phyloP scores from a whole-genome alignment of 1,284 basidiomycete species.

The Leccinum glutinopallens region DNA sequence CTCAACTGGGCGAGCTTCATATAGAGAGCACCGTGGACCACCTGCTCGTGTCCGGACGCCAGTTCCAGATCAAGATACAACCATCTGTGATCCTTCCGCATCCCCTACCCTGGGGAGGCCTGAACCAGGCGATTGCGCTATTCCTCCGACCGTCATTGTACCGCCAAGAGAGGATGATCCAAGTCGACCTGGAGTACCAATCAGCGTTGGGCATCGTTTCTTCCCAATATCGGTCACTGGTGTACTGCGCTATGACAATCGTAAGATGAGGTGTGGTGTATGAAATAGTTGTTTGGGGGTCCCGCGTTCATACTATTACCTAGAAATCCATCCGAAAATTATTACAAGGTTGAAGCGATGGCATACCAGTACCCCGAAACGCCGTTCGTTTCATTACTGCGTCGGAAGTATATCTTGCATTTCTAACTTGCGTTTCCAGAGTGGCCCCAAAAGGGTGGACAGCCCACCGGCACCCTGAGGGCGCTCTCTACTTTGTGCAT shows the following conservation, averaged over 20 bases:
- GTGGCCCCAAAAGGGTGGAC: constrained; percentile 27
- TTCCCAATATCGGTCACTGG: constrained; percentile 20
- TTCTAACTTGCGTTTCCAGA: constrained; percentile 15
- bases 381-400: constrained; percentile 19
- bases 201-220: constrained; percentile 7
- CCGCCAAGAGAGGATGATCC: constrained; percentile 17
- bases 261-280: constrained; percentile 18
- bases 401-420: background rate
- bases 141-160: background rate
- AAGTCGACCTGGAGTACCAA: constrained; percentile 14
- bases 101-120: background rate
- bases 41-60: constrained; percentile 16
- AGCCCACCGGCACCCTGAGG: constrained; percentile 33
- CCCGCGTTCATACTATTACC: constrained; percentile 7
- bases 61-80: background rate
- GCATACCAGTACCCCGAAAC: constrained; percentile 20
- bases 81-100: background rate
- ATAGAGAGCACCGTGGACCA: constrained; percentile 27
- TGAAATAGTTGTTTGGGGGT: background rate
- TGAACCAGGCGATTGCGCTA: background rate
- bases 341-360: constrained; percentile 26
- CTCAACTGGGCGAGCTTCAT: constrained; percentile 28
- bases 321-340: constrained; percentile 9
- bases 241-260: constrained; percentile 23
- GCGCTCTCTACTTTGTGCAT: constrained; percentile 34